Base-by-base conservation (phyloP, 2,329 filamentous ascomycete species). In the Penicillium psychrosexuale region DNA sequence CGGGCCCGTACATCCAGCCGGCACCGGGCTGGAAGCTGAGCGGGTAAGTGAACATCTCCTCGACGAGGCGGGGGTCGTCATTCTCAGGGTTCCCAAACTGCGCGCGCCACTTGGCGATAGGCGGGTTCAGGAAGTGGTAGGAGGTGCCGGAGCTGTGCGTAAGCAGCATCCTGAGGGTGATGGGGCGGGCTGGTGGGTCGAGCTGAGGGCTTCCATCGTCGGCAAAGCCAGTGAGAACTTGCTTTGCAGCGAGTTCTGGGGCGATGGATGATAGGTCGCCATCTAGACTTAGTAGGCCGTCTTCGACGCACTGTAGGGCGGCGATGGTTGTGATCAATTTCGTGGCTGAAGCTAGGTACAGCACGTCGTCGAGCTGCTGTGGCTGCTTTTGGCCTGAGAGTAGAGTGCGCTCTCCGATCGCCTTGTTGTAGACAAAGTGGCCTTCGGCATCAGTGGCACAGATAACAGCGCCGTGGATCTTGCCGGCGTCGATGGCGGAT, bases 281-380 rank as follows among this genome's bases (percentile, higher is more conserved):
- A 8, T 77, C 74, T 0, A 84, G 69, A 1, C 64, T 64, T 0
- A 84, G 61, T 0, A 78, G 65, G 0, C 80, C 80, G 7, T 78
- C 73, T 34, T 85, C 82, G 2, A 84, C 80, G 43, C 79, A 77
- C 54, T 83, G 80, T n/a, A 85, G 62, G 1, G 76, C 76, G 2
- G 81, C 78, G 48, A 85, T 76, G 1, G 77, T 75, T 2, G 82
- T 77, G 50, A 83, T 57, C 3, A 85, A 66, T 51, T 78, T 78
- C 12, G 75, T 78, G 2, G 65, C 66, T 12, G 62, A 66, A 13
- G 63, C 66, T 19, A 64, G 37, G 24, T 55, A 62, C 1, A 68
- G 33, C 3, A 68, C 56, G 30, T 61, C 62, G 19, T 65, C 54
- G 8, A 72, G 56, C 24, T 66, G 62, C 13, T 75, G 71, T 0